Evolutionary conservation across 345 rosid species (phyloP), one percentile per base, ranked within the genome.

Genomic region (Citrus sp.): DNA sequence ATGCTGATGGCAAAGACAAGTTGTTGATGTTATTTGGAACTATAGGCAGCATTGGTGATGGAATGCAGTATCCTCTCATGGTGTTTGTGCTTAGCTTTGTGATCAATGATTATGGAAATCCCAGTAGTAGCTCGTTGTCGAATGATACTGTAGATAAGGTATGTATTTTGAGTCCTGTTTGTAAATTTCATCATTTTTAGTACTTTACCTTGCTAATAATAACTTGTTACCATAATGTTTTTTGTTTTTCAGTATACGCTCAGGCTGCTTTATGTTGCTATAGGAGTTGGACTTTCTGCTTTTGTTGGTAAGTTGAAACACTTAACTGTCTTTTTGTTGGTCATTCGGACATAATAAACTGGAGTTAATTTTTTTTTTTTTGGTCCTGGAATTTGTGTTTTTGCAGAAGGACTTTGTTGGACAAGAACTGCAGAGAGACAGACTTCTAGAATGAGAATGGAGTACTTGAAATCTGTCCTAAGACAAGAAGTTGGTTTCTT

Each of bases 1-100:
- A 81, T 7, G 93, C 93, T 0, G 93, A 89, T 49, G 27, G 89
- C 5, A 30, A 68, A 2, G 95, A 91, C 84, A 91, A 86, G 86
- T 9, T 86, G 70, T 74, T 89, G 86, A 91, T 89, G 93, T 22
- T 91, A 5, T 78, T 88, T 7, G 95, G 93, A 66, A 80, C 86
- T 66, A 76, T 89, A 64, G 93, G 93, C 27, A 91, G 95, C 88
- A 83, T 89, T 76, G 95, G 93, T 75, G 95, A 91, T 82, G 95
- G 95, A 55, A 16, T 88, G 87, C 93, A 87, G 80, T 81, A 89
- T 59, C 92, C 91, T 80, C 81, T 89, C 40, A 76, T 81, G 3
- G 87, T 86, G 90, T 86, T 80, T 81, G 86, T 91, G 51, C 83
- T 91, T 7, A 89, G 95, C 73, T 64, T 74, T 56, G 93, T 91